phyloP scores from a whole-genome alignment of 306 rosid genomes.

The Carpinus fangiana region DNA sequence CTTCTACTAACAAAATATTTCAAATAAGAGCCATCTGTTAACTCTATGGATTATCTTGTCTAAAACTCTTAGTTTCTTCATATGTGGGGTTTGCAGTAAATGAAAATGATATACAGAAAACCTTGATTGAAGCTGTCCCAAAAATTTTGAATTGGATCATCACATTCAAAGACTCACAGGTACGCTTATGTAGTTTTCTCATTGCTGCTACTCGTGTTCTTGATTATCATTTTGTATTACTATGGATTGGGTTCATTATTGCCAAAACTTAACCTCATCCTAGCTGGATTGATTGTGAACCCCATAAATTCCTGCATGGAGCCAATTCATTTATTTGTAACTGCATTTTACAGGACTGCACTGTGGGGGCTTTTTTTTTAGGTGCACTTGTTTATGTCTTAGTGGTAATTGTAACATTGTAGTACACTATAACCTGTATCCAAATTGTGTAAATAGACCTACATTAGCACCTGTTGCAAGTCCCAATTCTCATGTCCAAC shows the following conservation, averaged over 20 bases:
- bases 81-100: constrained; percentile 49
- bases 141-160: constrained; percentile 70
- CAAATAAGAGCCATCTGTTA: constrained; percentile 1
- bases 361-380: neutral
- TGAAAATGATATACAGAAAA: constrained; percentile 63
- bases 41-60: constrained; percentile 18
- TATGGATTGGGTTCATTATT: constrained; percentile 15
- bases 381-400: neutral
- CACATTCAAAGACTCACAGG: constrained; percentile 66
- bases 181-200: constrained; percentile 26
- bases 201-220: constrained; percentile 12
- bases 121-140: constrained; percentile 70
- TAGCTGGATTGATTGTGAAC: neutral
- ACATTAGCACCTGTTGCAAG: neutral
- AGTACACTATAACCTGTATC: neutral
- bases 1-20: constrained; percentile 1
- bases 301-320: neutral
- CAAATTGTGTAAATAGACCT: neutral
- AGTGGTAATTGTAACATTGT: neutral
- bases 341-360: neutral
- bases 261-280: constrained; percentile 2
- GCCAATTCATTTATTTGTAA: neutral
- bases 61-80: constrained; percentile 17
- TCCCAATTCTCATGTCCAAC: neutral
- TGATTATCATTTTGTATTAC: neutral